phyloP scores from a whole-genome alignment of 768 basidiomycete genomes.

The Ramaria rubella region DNA sequence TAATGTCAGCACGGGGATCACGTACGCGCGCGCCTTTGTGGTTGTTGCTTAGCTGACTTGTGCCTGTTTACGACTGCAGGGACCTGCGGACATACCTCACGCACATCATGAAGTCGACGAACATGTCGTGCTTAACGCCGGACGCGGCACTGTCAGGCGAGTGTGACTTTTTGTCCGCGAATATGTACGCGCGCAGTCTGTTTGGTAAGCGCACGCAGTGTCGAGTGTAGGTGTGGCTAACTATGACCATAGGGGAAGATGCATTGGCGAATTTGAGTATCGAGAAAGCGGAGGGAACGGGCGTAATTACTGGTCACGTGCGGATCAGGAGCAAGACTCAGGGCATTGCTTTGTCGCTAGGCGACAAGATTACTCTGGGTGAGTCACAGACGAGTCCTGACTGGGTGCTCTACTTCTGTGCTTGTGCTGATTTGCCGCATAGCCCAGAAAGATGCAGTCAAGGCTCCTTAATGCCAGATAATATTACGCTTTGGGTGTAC shows the following conservation, averaged over 20 bases:
- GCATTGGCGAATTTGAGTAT: slow-evolving; percentile 92
- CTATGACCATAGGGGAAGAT: slow-evolving; percentile 68
- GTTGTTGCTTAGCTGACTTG: background rate
- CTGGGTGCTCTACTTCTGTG: background rate
- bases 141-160: slow-evolving; percentile 84
- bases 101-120: slow-evolving; percentile 94
- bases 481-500: background rate
- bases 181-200: slow-evolving; percentile 90
- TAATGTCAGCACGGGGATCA: slow-evolving; percentile 79
- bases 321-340: slow-evolving; percentile 97
- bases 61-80: slow-evolving; percentile 29
- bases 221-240: background rate
- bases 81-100: slow-evolving; percentile 85
- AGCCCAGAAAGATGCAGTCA: slow-evolving; percentile 17
- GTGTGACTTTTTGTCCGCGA: slow-evolving; percentile 94
- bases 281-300: slow-evolving; percentile 71
- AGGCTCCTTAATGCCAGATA: background rate
- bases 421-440: background rate
- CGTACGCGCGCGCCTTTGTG: slow-evolving; percentile 42
- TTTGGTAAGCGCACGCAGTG: slow-evolving; percentile 59
- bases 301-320: slow-evolving; percentile 85
- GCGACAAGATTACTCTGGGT: slow-evolving; percentile 78
- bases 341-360: slow-evolving; percentile 90
- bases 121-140: slow-evolving; percentile 96
- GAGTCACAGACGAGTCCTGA: no score